These are phyloP conservation scores for Dactylorhiza incarnata DNA, from an alignment of 106 monocot species.

Conservation along the genomic window DNA sequence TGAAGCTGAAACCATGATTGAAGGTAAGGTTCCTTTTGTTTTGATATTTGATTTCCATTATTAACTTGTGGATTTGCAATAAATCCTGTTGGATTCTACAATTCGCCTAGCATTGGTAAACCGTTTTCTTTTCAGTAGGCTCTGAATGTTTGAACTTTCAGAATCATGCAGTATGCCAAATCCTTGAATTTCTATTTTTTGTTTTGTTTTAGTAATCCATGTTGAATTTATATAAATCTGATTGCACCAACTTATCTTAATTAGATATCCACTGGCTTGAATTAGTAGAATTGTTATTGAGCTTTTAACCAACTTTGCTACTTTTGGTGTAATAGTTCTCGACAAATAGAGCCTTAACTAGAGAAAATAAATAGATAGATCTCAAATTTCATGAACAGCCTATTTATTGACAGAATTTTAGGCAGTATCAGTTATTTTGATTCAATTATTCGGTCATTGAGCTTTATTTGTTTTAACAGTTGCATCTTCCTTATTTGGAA, in stretches of 20 bases:
- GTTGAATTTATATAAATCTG: not conserved
- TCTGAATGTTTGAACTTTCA: not conserved
- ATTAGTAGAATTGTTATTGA: not conserved
- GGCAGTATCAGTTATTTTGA: not conserved
- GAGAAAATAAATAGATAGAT: not conserved
- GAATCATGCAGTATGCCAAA: not conserved
- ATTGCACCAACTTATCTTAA: not conserved
- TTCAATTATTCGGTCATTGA: not conserved
- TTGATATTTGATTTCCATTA: not conserved
- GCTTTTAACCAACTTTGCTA: not conserved
- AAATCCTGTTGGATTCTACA: not conserved
- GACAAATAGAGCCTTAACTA: not conserved
- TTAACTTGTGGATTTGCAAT: not conserved
- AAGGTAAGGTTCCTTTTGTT: constrained; percentile 32
- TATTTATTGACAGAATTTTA: not conserved
- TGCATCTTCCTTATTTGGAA: not conserved
- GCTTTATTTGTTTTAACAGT: not conserved
- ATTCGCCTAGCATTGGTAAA: not conserved
- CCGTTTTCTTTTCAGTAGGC: not conserved
- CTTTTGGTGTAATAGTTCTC: not conserved
- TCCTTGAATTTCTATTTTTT: not conserved
- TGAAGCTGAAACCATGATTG: constrained; percentile 97
- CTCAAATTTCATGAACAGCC: not conserved
- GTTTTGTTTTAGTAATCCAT: not conserved
- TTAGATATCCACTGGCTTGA: not conserved